Percentiles rank a stretch among this genome's conserved stretches.
Conservation (phyloP, 2,329 filamentous ascomycete genomes). For the Nectriaceae sp. region DNA sequence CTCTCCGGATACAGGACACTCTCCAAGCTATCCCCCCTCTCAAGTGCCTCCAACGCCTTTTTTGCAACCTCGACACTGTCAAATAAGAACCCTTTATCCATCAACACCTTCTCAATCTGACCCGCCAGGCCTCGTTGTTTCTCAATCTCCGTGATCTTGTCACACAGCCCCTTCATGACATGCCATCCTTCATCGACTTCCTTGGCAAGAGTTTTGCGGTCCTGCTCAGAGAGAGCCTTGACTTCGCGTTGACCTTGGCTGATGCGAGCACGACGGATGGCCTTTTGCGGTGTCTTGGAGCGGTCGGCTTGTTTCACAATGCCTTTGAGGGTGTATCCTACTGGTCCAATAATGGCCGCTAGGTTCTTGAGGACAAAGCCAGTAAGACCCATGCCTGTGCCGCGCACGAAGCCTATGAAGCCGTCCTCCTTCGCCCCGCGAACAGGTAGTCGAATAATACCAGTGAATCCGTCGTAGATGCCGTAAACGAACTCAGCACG, state of each 20-base stretch:
- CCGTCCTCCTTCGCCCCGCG: constrained; percentile 58
- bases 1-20: constrained; percentile 21
- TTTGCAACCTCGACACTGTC: constrained; percentile 51
- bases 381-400: constrained; percentile 63
- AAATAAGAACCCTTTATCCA: constrained; percentile 40
- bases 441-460: constrained; percentile 60
- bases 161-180: constrained; percentile 33
- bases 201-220: constrained; percentile 24
- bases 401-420: constrained; percentile 47
- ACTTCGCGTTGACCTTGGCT: constrained; percentile 56
- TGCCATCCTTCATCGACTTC: constrained; percentile 35
- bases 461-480: constrained; percentile 66
- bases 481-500: constrained; percentile 63
- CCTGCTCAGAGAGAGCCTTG: constrained; percentile 35
- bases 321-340: constrained; percentile 66
- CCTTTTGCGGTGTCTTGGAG: constrained; percentile 51
- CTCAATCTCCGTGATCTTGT: constrained; percentile 30
- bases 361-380: constrained; percentile 67
- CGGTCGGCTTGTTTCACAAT: constrained; percentile 61
- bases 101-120: constrained; percentile 30
- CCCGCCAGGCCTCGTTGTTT: constrained; percentile 42
- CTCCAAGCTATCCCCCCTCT: constrained; percentile 41
- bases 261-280: constrained; percentile 59
- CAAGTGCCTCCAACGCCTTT: constrained; percentile 46
- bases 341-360: constrained; percentile 59